Conservation (phyloP, 345 rosid species). For the Syzygium aromaticum region DNA sequence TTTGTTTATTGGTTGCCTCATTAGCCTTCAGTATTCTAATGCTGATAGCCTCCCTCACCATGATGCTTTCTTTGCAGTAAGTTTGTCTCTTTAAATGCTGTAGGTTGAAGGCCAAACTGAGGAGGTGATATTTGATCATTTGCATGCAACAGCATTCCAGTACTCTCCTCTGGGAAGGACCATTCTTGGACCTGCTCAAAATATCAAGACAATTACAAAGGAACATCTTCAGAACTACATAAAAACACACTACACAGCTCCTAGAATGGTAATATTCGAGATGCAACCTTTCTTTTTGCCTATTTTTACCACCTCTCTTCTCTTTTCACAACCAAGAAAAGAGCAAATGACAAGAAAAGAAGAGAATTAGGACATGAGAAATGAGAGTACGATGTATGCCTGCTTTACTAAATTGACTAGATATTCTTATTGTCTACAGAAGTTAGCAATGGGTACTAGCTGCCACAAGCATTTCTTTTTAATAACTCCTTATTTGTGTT, state of each 20-base stretch:
- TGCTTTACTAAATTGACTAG: not conserved
- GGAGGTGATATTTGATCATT: constrained; percentile 93
- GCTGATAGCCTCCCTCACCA: not conserved
- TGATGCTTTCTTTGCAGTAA: not conserved
- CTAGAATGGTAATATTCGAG: constrained; percentile 63
- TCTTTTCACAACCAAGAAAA: not conserved
- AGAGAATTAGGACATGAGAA: not conserved
- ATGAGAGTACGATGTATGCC: not conserved
- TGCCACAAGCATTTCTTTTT: not conserved
- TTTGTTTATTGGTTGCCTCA: not conserved
- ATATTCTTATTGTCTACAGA: not conserved
- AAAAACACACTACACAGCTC: constrained; percentile 91
- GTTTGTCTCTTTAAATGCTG: constrained; percentile 3
- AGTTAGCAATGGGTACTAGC: not conserved
- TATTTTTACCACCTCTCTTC: not conserved
- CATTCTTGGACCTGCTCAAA: constrained; percentile 88
- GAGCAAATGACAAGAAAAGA: not conserved
- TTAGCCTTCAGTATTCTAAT: not conserved
- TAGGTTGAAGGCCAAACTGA: constrained; percentile 92
- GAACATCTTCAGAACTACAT: constrained; percentile 76
- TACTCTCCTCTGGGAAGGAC: constrained; percentile 89
- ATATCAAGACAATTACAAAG: constrained; percentile 68
- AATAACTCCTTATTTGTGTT: not conserved
- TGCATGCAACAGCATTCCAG: constrained; percentile 97
- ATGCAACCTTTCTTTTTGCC: not conserved